Evolutionary conservation across 2,329 filamentous ascomycete genomes (phyloP).

Genomic region (Ceratocystis papillata): DNA sequence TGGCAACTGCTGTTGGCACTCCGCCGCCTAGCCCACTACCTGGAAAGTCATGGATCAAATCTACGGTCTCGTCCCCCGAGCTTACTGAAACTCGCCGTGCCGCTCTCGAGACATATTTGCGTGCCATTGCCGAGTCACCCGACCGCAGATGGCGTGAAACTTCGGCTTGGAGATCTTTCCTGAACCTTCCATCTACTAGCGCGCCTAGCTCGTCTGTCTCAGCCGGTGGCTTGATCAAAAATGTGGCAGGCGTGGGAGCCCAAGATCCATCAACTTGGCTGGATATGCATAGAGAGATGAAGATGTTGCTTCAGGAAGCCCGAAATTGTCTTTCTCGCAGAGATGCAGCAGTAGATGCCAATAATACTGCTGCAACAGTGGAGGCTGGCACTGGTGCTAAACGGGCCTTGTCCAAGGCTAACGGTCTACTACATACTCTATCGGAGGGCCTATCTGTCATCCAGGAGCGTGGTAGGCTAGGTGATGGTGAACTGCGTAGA

Average conservation of each 20-base stretch:
- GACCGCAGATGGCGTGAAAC: constrained; percentile 68
- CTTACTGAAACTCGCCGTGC: constrained; percentile 60
- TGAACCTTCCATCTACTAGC: constrained; percentile 53
- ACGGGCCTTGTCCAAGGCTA: constrained; percentile 58
- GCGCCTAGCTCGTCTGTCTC: constrained; percentile 40
- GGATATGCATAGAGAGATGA: constrained; percentile 64
- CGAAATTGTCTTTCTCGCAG: constrained; percentile 54
- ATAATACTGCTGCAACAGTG: constrained; percentile 37
- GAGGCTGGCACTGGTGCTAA: constrained; percentile 67
- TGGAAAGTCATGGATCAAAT: constrained; percentile 65
- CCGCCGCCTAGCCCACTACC: constrained; percentile 59
- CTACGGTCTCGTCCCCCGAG: constrained; percentile 56
- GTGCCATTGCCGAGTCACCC: constrained; percentile 59
- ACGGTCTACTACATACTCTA: constrained; percentile 51
- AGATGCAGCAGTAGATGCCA: constrained; percentile 42
- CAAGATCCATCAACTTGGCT: constrained; percentile 61
- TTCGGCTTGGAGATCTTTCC: constrained; percentile 59
- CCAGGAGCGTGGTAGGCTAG: constrained; percentile 46
- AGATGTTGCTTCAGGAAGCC: constrained; percentile 57
- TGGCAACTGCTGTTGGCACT: constrained; percentile 49
- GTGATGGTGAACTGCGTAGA: constrained; percentile 63
- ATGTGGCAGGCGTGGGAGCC: constrained; percentile 34
- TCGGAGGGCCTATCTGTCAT: constrained; percentile 54
- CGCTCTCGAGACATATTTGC: constrained; percentile 60
- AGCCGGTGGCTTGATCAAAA: constrained; percentile 36